A percentile compares a stretch with the other conserved stretches of the same genome.
phyloP scores from a whole-genome alignment of 306 rosid species.

The Vigna hirtella region DNA sequence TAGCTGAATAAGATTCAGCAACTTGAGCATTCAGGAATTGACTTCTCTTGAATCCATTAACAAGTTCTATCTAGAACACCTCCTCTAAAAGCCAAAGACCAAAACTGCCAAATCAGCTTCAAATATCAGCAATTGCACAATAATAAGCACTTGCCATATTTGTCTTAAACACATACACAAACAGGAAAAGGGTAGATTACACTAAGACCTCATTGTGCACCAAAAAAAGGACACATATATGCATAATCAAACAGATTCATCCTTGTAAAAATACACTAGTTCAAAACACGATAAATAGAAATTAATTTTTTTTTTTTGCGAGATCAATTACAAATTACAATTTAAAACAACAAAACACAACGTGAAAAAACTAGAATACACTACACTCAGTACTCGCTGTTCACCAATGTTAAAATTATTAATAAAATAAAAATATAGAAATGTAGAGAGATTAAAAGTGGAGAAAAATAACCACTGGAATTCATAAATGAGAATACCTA shows the following conservation, averaged over 20 bases:
- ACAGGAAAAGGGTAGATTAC: constrained; percentile 1
- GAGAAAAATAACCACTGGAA: too few relatives aligned
- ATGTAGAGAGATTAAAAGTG: too few relatives aligned
- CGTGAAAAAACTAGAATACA: constrained; percentile 14
- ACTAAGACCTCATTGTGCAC: not conserved
- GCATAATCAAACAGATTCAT: not conserved
- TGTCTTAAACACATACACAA: not conserved
- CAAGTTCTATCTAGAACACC: not conserved
- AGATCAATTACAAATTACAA: too few relatives aligned
- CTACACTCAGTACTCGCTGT: not conserved
- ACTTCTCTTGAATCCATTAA: constrained; percentile 24
- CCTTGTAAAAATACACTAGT: not conserved
- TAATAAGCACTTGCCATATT: constrained; percentile 20
- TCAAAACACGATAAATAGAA: not conserved
- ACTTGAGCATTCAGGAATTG: constrained; percentile 29
- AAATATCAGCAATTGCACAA: constrained; percentile 23
- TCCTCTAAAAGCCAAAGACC: constrained; percentile 11
- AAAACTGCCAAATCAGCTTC: constrained; percentile 22
- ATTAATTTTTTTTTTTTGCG: too few relatives aligned
- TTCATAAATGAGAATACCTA: too few relatives aligned
- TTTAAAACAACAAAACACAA: not conserved
- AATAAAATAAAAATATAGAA: too few relatives aligned
- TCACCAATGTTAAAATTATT: too few relatives aligned
- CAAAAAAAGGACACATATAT: not conserved
- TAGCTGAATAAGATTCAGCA: constrained; percentile 47